Evolutionary conservation across 73 alveolate genomes (phyloP), one percentile per base, ranked within the genome.

Genomic region (Paramecium octaurelia): DNA sequence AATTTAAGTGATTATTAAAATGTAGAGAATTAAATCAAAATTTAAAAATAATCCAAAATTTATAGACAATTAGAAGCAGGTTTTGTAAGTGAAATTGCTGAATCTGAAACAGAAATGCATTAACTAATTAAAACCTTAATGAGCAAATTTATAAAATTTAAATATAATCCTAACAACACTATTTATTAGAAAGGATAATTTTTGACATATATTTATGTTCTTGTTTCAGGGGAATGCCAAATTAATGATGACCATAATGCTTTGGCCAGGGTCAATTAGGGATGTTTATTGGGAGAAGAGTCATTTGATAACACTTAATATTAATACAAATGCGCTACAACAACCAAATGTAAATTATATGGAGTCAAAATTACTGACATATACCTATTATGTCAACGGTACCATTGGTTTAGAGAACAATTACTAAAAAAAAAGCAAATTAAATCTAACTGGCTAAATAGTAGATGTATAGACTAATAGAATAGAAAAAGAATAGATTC

Each of bases 91-190:
- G 84, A 64, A 64, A 31, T 34, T 21, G 9, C 46, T 23, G 50
- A 64, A 64, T 64, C 84, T 11, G 84, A 64, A 64, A 64, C 16
- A 6, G 84, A 64, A 64, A 64, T 64, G 84, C 84, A 64, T 64
- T 20, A 64, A 64, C 10, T 64, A 31, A 24, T 64, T 5, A 64
- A 64, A n/a, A 64, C 46, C 2, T 24, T 64, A 6, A 64, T 64
- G 84, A 24, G 12, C 7, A 27, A 64, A 64, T 31, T 64, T 64
- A n/a, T 31, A 14, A 64, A 64, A 64, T 64, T 64, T 34, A 64
- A 31, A 10, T 64, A 64, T 34, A 64, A 64, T 64, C 50, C 50
- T 64, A 27, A 64, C 7, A 64, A 24, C 27, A 31, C 50, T 12
- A 64, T 64, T 27, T 64, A 64, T 64, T 64, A 40, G 8, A 64